A percentile compares a stretch with the other conserved stretches of the same genome.
These are phyloP conservation scores for Citrullus colocynthis DNA, from an alignment of 306 rosid genomes.

Conservation along the genomic window DNA sequence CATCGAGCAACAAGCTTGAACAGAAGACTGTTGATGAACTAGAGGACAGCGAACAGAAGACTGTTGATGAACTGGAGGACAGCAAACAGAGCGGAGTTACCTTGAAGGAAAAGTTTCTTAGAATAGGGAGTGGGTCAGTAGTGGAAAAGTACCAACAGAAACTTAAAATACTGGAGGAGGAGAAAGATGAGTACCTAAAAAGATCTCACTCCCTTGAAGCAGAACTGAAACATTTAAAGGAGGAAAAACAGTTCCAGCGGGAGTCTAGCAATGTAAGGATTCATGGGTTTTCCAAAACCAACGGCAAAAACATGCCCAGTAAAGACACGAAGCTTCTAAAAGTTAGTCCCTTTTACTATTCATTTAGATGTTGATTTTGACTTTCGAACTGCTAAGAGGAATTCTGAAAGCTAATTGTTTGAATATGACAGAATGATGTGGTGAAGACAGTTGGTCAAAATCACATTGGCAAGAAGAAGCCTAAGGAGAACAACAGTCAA, in stretches of 20 bases:
- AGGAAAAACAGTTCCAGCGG: conserved; percentile 20
- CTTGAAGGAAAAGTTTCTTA: conserved; percentile 21
- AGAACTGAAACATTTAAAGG: conserved; percentile 21
- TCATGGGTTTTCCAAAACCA: conserved; percentile 17
- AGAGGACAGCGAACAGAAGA: conserved; percentile 17
- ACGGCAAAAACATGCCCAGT: conserved; percentile 22
- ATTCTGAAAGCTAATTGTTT: conserved; percentile 8
- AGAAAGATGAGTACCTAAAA: conserved; percentile 19
- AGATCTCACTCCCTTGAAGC: conserved; percentile 22
- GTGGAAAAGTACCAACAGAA: conserved; percentile 16
- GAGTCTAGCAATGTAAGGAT: conserved; percentile 18
- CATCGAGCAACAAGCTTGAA: conserved; percentile 15
- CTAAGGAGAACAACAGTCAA: conserved; percentile 25
- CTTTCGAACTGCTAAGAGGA: neutral
- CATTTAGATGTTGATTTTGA: conserved; percentile 13
- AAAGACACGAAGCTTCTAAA: conserved; percentile 46
- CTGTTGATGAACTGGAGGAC: conserved; percentile 23
- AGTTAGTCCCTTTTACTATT: conserved; percentile 30
- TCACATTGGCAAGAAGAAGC: conserved; percentile 40
- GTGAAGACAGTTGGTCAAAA: conserved; percentile 36
- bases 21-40: conserved; percentile 18
- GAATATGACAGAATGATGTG: conserved; percentile 35
- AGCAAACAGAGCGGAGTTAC: conserved; percentile 11
- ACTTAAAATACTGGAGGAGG: conserved; percentile 23
- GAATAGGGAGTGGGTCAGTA: conserved; percentile 11